phyloP scores from a whole-genome alignment of 192 early-diverging fungal genomes.

The Chytriomyces sp. region DNA sequence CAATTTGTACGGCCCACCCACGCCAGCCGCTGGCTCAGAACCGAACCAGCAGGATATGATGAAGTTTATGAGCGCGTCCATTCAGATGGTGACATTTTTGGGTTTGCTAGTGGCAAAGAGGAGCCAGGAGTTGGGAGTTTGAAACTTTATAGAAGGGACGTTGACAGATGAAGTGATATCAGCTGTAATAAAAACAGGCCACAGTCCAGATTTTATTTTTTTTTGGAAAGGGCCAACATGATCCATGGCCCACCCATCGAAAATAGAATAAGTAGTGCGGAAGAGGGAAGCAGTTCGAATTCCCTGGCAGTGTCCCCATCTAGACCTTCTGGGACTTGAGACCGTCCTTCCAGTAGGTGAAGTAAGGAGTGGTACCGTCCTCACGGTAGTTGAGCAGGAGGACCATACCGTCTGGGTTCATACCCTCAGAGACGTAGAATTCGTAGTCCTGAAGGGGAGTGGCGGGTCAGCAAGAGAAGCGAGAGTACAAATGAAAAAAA shows the following conservation, averaged over 20 bases:
- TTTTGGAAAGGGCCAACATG: neutral
- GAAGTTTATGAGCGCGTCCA: constrained; percentile 19
- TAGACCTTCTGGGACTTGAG: constrained; percentile 76
- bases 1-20: constrained; percentile 17
- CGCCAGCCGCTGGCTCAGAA: neutral
- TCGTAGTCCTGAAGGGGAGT: constrained; percentile 69
- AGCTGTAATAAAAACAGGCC: too few species aligned
- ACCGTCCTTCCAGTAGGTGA: constrained; percentile 90
- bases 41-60: neutral
- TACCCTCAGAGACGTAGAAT: constrained; percentile 87
- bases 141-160: neutral
- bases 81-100: constrained; percentile 26
- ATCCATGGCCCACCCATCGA: neutral
- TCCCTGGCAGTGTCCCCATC: neutral
- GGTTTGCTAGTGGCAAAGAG: constrained; percentile 30
- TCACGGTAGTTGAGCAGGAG: constrained; percentile 93
- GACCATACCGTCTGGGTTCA: constrained; percentile 87
- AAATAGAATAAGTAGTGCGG: neutral
- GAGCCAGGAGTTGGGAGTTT: constrained; percentile 27
- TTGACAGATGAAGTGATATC: too few species aligned
- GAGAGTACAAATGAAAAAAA: neutral
- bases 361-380: constrained; percentile 90
- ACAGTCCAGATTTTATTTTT: neutral
- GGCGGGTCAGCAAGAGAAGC: neutral
- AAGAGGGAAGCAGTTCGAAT: neutral